phyloP scores from a whole-genome alignment of 768 basidiomycete genomes.

The Russula sp. region DNA sequence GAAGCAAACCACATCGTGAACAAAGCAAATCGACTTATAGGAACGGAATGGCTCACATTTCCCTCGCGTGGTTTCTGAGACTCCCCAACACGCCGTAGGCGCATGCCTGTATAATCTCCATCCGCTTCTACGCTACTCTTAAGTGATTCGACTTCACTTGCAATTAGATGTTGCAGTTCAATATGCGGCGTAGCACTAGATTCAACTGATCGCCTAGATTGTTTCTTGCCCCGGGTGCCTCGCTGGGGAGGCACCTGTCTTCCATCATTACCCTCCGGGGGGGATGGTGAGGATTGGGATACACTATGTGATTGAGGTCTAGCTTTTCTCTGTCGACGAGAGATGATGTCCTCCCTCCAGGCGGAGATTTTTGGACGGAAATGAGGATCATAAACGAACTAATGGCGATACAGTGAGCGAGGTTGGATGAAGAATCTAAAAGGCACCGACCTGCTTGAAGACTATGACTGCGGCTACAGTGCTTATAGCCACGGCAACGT shows the following conservation, averaged over 20 bases:
- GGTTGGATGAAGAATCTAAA: neutral
- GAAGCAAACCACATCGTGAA: neutral
- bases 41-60: constrained; percentile 1
- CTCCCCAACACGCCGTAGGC: constrained; percentile 1
- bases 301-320: neutral
- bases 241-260: neutral
- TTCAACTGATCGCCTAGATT: neutral
- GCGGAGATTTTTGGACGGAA: constrained; percentile 12
- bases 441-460: constrained; percentile 18
- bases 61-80: neutral
- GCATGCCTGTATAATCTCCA: constrained; percentile 10
- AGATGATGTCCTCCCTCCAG: constrained; percentile 12
- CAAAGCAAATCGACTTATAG: neutral
- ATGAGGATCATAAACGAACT: constrained; percentile 22
- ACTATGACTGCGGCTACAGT: constrained; percentile 14
- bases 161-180: constrained; percentile 15
- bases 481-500: constrained; percentile 19
- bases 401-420: neutral
- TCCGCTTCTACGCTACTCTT: constrained; percentile 3
- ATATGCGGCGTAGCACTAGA: constrained; percentile 3
- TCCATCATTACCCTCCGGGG: constrained; percentile 3
- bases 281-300: constrained; percentile 2
- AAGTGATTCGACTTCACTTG: constrained; percentile 15
- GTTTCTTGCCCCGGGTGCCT: neutral
- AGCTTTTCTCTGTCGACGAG: constrained; percentile 8